Evolutionary conservation across 768 basidiomycete species (phyloP), one percentile per base, ranked within the genome.

Genomic region (Naganishia vaughanmartiniae): DNA sequence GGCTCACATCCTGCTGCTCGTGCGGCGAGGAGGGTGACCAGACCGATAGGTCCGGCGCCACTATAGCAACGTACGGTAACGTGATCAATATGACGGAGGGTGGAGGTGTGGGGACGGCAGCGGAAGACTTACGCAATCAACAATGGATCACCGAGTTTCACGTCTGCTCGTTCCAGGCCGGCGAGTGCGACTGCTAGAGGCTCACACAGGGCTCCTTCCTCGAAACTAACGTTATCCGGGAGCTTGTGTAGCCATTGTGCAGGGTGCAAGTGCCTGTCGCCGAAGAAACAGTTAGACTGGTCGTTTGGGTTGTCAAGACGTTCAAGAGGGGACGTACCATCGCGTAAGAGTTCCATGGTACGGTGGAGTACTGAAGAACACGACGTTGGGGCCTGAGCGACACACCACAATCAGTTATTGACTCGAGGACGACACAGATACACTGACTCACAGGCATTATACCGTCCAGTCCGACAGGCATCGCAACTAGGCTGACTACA

Each of bases 11-110:
- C 83, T 10, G 83, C 80, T 15, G 83, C 83, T 51, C 77, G 78
- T 30, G 79, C 78, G 5, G 81, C 78, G 15, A 81, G 74, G 12
- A 83, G 79, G 39, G 82, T 79, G 69, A 84, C 77, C 51, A 84
- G 76, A 36, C 83, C 83, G 71, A 84, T 83, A 9, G 83, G 82
- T 15, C 83, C 83, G 17, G 82, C 82, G 33, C 82, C 82, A 55
- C 81, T 83, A 69, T 2, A 53, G 17, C n/a, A n/a, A n/a, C n/a
- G n/a, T n/a, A n/a, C n/a, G n/a, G n/a, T n/a, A n/a, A n/a, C n/a
- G n/a, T n/a, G n/a, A n/a, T n/a, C n/a, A n/a, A n/a, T n/a, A n/a
- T n/a, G n/a, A n/a, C n/a, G n/a, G n/a, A n/a, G n/a, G n/a, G n/a
- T n/a, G n/a, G n/a, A n/a, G n/a, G n/a, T 46, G 2, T 26, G 11